Evolutionary conservation across 495 filamentous ascomycete species (phyloP), one percentile per base, ranked within the genome.

Genomic region (Echria macrotheca): DNA sequence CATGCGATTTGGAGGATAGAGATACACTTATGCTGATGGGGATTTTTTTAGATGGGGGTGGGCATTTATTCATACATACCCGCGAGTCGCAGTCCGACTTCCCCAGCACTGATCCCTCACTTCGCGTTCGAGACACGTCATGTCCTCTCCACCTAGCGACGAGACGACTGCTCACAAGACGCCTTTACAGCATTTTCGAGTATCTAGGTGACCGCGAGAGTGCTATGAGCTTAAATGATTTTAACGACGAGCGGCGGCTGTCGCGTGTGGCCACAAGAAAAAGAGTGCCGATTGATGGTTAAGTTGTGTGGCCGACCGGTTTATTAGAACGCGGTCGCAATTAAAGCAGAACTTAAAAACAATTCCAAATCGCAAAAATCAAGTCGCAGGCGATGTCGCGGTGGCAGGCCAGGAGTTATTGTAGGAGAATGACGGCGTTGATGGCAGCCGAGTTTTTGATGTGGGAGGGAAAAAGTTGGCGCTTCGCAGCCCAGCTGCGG

Each of bases 401-500:
- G 15, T 52, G 23, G 21, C 7, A 31, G 36, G 41, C 41, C 42
- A 54, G 39, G 47, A n/a, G 21, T 44, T 36, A 31, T 41, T 46
- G 57, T 41, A 37, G 52, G 44, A 47, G 24, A 45, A 24, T 32
- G n/a, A n/a, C n/a, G n/a, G n/a, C n/a, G 35, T 38, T 47, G 43
- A 44, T 33, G 33, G 18, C 32, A 42, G 50, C 11, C 31, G 49
- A 44, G 14, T 45, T 57, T n/a, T n/a, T 46, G 51, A 40, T 55
- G 61, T 53, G 59, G 52, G 59, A 53, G 59, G 48, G 57, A 65
- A 63, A 65, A 65, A 55, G 50, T 21, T 29, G 35, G 43, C 35
- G 56, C 50, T 38, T 40, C 44, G 54, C 44, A 57, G 54, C 49
- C n/a, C 47, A 94, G 86, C 84, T 37, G 50, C 44, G 41, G 46